These are phyloP conservation scores for Neocucurbitaria cava DNA, from an alignment of 2,329 filamentous ascomycete genomes.

Conservation along the genomic window DNA sequence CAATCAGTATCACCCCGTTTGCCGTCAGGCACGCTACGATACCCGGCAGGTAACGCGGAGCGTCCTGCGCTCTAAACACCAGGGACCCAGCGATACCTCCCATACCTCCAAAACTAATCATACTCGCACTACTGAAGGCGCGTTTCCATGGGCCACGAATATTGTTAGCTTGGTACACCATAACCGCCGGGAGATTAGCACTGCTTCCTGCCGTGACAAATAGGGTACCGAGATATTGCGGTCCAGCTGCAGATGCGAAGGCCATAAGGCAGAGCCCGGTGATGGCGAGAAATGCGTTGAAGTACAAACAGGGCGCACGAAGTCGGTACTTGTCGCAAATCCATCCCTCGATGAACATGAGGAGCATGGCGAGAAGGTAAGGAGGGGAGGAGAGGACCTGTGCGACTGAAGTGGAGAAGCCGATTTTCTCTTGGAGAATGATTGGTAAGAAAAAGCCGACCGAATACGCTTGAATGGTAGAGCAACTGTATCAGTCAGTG, in stretches of 20 bases:
- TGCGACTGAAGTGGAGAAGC: constrained; percentile 52
- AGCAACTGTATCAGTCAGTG: too few relatives aligned
- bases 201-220: constrained; percentile 24
- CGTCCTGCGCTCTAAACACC: constrained; percentile 28
- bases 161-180: constrained; percentile 37
- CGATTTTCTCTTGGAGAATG: constrained; percentile 21
- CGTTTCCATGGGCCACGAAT: constrained; percentile 33
- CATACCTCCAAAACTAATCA: constrained; percentile 27
- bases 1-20: too few relatives aligned
- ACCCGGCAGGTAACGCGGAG: constrained; percentile 26
- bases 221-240: constrained; percentile 26
- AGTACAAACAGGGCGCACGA: constrained; percentile 51
- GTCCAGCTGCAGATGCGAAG: constrained; percentile 15
- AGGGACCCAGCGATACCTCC: constrained; percentile 27
- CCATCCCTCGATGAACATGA: constrained; percentile 59
- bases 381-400: constrained; percentile 59
- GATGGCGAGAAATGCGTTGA: constrained; percentile 62
- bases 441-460: constrained; percentile 25
- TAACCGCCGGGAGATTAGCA: constrained; percentile 21
- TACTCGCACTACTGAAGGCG: constrained; percentile 29
- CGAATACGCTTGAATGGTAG: too few relatives aligned
- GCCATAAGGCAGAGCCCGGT: constrained; percentile 63
- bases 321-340: constrained; percentile 46
- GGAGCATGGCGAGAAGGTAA: constrained; percentile 63
- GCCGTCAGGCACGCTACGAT: too few relatives aligned